Conservation (phyloP, 129 eudicot species). For the Erigeron canadensis region DNA sequence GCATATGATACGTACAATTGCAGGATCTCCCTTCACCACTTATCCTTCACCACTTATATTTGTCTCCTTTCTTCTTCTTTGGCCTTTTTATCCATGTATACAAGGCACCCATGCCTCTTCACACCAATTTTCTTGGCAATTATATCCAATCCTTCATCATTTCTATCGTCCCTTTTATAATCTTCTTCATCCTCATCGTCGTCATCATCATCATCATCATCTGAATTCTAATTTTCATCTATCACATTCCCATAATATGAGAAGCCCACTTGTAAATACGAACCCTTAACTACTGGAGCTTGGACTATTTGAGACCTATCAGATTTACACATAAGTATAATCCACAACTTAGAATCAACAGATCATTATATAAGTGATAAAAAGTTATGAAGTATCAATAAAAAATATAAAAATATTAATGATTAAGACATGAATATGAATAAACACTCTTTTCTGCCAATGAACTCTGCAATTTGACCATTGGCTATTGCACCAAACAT, state of each 20-base stretch:
- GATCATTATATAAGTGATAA: neutral
- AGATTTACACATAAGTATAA: neutral
- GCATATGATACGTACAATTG: conserved; percentile 57
- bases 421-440: too few relatives aligned
- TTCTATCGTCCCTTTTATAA: conserved; percentile 94
- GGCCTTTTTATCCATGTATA: conserved; percentile 95
- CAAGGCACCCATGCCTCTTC: conserved; percentile 98
- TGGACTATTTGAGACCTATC: conserved; percentile 58
- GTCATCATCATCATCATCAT: conserved; percentile 76
- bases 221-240: conserved; percentile 69
- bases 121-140: conserved; percentile 97
- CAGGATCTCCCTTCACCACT: conserved; percentile 95
- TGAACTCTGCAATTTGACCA: too few relatives aligned
- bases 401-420: too few relatives aligned
- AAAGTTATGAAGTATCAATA: too few relatives aligned
- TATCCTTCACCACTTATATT: conserved; percentile 86
- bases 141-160: conserved; percentile 91
- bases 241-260: conserved; percentile 85
- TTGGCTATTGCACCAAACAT: too few relatives aligned
- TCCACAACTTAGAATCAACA: neutral
- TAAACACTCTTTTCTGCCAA: too few relatives aligned
- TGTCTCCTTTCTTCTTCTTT: conserved; percentile 96
- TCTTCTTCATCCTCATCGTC: conserved; percentile 91
- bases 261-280: conserved; percentile 94
- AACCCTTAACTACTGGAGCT: conserved; percentile 66